Evolutionary conservation across 345 rosid genomes (phyloP), one percentile per base, ranked within the genome.

Genomic region (Viola odorata): DNA sequence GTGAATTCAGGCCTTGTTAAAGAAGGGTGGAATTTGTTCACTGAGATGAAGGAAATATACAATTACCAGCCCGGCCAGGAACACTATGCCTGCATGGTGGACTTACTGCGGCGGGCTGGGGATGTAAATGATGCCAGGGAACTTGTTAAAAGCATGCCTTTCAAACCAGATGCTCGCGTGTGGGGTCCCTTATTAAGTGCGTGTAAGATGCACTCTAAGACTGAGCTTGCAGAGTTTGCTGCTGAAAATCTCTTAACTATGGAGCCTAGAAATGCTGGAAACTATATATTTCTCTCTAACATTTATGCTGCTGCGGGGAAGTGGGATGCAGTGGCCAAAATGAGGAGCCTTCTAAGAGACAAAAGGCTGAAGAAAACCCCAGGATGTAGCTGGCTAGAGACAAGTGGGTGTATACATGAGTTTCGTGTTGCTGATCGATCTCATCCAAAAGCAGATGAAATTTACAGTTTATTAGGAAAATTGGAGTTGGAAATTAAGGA

Each of bases 291-390:
- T 55, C 81, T 80, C 12, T 78, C 85, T 0, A 80, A 72, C 66
- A 73, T 80, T 57, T 80, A 83, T 69, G 85, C 87, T 44, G 85
- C 81, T 8, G 79, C 81, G 5, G 83, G 87, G 32, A 74, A 83
- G 62, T 83, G 81, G 84, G 80, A 80, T 7, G 69, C 60, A 16
- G 84, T 83, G 61, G 81, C 83, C 23, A 69, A 74, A 60, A 80
- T 70, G 77, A 69, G 85, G 68, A 71, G 78, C 51, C 69, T 76
- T 47, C 64, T 83, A 4, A 78, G 74, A 60, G 80, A 76, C 39
- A 75, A 56, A 55, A 75, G 76, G 47, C 54, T 80, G 51, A 80
- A 65, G 79, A 83, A 83, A 72, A 78, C 65, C 42, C 78, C 85
- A 37, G 87, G 85, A 12, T 63, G 75, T 70, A 83, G 87, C 62